Evolutionary conservation across 78 protist genomes (phyloP), one percentile per base, ranked within the genome.

Genomic region (Dictyostelium citrinum): DNA sequence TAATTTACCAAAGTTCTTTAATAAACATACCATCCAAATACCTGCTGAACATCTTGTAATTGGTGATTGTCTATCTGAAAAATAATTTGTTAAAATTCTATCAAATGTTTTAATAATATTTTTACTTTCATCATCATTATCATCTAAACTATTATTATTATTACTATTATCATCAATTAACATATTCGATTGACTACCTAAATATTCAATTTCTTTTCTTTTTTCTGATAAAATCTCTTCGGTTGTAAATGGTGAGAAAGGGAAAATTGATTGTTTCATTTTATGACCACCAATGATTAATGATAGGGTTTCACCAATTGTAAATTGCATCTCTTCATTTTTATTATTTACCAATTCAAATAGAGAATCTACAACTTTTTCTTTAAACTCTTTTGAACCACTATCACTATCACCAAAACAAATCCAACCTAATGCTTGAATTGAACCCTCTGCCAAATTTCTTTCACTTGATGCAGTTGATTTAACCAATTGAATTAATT

Each of bases 11-110:
- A 88, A 88, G 41, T 78, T 88, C 58, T 78, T 88, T 35, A 88
- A 55, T n/a, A 88, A 29, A 49, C 93, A 88, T 20, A 88, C 58
- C 93, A 88, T 88, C 93, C 93, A 88, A 46, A 79, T 88, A 78
- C 93, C 93, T 29, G 93, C 93, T 12, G 93, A 88, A 67, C 93
- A 88, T 88, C 93, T 88, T 6, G 85, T 88, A 20, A 88, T 49
- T 67, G 93, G 93, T 78, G 93, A 88, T 78, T 88, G 93, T 88
- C 93, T 88, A 68, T 88, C 93, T 12, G 93, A 78, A 60, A 88
- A 88, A 35, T 88, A 88, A 5, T 72, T 58, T 29, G 39, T 78
- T 24, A 88, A 58, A 33, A 88, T 88, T 67, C 93, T 76, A 17
- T 86, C 78, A 51, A 84, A 33, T 17, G 61, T 55, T 24, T 31